These are phyloP conservation scores for Brassica balearica DNA, from an alignment of 441 rosid species.

Conservation along the genomic window DNA sequence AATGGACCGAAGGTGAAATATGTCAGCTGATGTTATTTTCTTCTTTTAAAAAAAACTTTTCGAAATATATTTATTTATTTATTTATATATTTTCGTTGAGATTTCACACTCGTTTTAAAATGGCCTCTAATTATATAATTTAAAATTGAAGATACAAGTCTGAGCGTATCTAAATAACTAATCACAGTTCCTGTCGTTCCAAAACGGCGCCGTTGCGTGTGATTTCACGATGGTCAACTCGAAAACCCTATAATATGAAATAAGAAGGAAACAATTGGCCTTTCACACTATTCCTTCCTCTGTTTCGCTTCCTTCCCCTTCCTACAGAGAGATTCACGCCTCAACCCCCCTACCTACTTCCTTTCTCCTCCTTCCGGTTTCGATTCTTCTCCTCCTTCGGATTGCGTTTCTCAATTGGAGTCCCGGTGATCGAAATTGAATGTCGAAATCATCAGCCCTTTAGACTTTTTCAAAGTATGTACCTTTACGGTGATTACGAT, in stretches of 20 bases:
- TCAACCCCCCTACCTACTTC: neutral
- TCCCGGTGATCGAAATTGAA: neutral
- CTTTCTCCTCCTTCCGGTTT: constrained; percentile 5
- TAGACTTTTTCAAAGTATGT: constrained; percentile 5
- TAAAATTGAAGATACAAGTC: neutral
- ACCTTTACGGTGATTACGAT: neutral
- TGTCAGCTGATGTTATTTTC: neutral
- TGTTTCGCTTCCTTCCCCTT: constrained; percentile 11
- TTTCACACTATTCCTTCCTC: constrained; percentile 26
- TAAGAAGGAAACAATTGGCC: neutral
- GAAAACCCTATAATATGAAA: constrained; percentile 19
- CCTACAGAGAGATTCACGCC: constrained; percentile 6
- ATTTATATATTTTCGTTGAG: neutral
- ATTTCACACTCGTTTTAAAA: no score
- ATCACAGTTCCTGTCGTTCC: neutral
- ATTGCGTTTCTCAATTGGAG: neutral
- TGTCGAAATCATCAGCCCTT: neutral
- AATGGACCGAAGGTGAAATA: neutral
- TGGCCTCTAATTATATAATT: neutral
- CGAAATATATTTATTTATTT: neutral
- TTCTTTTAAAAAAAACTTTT: neutral
- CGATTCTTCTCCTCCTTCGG: neutral
- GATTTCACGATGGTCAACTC: constrained; percentile 29
- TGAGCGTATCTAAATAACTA: constrained; percentile 14
- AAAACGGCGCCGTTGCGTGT: constrained; percentile 34